Base-by-base conservation (phyloP, 179 eudicot species). In the Spergularia azorica region DNA sequence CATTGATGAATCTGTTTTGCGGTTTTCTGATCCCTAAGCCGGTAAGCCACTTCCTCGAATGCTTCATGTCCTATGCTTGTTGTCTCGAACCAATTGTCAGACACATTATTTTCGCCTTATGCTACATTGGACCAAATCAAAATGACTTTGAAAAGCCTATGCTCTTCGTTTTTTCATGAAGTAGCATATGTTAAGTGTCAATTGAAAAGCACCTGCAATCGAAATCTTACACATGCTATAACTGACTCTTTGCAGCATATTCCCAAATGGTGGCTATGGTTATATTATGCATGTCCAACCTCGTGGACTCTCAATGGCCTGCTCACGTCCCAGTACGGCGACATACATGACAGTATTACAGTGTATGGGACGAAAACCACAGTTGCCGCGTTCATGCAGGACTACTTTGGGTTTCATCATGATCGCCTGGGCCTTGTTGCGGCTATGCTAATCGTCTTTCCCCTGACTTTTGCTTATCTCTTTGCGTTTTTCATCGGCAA, bases 251-350 rank as follows among this genome's bases (percentile, higher is more conserved):
- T 75, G 83, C 90, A 92, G 97, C 87, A 86, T 54, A 88, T 92
- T 75, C 93, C 95, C 1, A 89, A 78, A 70, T 89, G 93, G 93
- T 92, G 97, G 97, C 17, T 88, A 2, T 92, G 97, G 97, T 73
- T 88, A 41, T 89, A 82, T 59, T 90, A 87, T 32, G 26, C 88
- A 46, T 74, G 74, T 58, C 95, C 97, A 9, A 83, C 95, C 55
- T 85, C 97, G 6, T 92, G 97, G 95, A 75, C 87, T 3, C 73
- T 92, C 16, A 82, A 87, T 20, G 91, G 83, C 16, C 59, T 89
- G 83, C 87, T 91, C 3, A 84, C 87, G 52, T 92, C 97, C 16
- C 95, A 92, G 64, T 90, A 87, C 72, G 94, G 97, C 48, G 97
- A 91, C 61, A 51, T 92, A 64, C 75, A 86, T 3, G 79, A 71